Evolutionary conservation across 129 eudicot genomes (phyloP), one percentile per base, ranked within the genome.

Genomic region (Escallonia herrerae): DNA sequence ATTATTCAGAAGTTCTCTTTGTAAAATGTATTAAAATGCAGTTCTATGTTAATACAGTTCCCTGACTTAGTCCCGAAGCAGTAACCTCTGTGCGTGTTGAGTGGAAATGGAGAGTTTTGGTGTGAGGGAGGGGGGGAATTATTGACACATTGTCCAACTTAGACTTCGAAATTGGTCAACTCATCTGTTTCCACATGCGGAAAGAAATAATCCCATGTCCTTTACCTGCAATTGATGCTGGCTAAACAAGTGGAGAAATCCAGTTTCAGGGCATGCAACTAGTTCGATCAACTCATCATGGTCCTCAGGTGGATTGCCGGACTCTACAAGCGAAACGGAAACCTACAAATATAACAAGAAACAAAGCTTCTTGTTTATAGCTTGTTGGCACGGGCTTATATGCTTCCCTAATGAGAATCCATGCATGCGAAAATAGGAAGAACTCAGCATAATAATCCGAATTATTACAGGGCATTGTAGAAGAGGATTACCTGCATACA

Each of bases 141-240:
- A 10, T 6, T 7, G 7, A 7, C 3, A 39, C 51, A 43, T 0
- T 22, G 33, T 22, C 33, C 33, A 22, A 22, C 33, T 22, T 22
- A 22, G 33, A 22, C 33, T 22, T 22, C 15, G 5, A 43, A 62
- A 62, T 2, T 5, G 2, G 7, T 13, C 63, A 43, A 22, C 33
- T 33, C 7, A 54, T 43, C 9, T 53, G 42, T 66, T 54, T 40
- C 44, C 63, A 33, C 15, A 6, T 37, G 43, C 15, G 3, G 33
- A 42, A 38, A 46, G n/a, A 13, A 42, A 61, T 43, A 22, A 53
- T 15, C 8, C 13, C 22, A 47, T 41, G 9, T 8, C 43, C n/a
- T 48, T 61, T 74, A 91, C 96, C 97, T 93, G 99, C 76, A 89
- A 67, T 59, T 93, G 99, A 56, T 82, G 83, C 79, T 83, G 87